A percentile compares a stretch with the other conserved stretches of the same genome.
Conservation (phyloP, 495 filamentous ascomycete species). For the Bathelium albidoporum region DNA sequence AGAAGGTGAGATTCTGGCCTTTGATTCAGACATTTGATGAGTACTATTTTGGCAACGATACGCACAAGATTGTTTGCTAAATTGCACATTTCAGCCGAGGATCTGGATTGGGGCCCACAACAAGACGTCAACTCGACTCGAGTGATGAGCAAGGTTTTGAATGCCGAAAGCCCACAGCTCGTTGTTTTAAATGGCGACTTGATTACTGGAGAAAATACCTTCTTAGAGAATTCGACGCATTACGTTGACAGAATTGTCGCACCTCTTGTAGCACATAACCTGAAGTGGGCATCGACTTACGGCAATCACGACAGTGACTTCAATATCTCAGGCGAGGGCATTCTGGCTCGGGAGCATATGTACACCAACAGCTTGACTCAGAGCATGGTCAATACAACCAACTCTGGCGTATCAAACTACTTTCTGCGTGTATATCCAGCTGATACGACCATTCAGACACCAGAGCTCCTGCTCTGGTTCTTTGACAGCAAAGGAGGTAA, state of each 20-base stretch:
- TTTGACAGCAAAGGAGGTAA: conserved; percentile 61
- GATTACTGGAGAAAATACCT: conserved; percentile 59
- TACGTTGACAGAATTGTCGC: conserved; percentile 55
- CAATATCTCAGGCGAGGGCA: conserved; percentile 45
- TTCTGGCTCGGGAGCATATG: conserved; percentile 45
- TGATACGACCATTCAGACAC: conserved; percentile 23
- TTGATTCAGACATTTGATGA: too few species aligned
- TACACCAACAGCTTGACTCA: conserved; percentile 47
- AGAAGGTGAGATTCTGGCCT: conserved; percentile 38
- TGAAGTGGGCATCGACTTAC: conserved; percentile 60
- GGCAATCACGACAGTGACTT: conserved; percentile 62
- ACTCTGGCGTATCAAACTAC: conserved; percentile 60
- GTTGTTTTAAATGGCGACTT: conserved; percentile 67
- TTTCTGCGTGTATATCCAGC: conserved; percentile 44
- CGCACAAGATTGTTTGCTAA: neutral
- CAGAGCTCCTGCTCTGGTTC: conserved; percentile 58
- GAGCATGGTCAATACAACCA: conserved; percentile 33
- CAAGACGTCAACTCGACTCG: conserved; percentile 50
- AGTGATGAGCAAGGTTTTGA: conserved; percentile 52
- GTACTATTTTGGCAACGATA: neutral
- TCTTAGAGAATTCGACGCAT: conserved; percentile 43
- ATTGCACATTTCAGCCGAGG: conserved; percentile 2
- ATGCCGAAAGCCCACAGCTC: conserved; percentile 45
- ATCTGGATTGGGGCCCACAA: conserved; percentile 43
- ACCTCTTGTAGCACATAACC: conserved; percentile 40